Percentiles rank a stretch among this genome's conserved stretches.
These are phyloP conservation scores for Staphylotrichum longicolle DNA, from an alignment of 495 filamentous ascomycete species.

Conservation along the genomic window DNA sequence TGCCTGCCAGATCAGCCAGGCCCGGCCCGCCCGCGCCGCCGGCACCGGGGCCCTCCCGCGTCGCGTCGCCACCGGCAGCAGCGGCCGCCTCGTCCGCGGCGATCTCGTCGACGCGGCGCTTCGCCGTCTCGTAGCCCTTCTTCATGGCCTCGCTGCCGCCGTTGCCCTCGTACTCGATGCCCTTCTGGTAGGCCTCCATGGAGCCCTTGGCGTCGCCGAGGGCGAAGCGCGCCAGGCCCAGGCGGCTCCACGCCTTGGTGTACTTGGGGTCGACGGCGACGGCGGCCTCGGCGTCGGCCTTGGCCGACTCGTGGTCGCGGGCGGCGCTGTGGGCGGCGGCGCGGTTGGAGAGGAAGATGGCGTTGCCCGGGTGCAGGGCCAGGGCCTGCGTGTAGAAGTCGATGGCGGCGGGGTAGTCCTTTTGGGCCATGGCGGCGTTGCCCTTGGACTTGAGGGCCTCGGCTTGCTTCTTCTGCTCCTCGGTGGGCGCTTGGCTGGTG, in stretches of 20 bases:
- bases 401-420: slow-evolving; percentile 81
- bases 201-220: slow-evolving; percentile 83
- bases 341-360: slow-evolving; percentile 96
- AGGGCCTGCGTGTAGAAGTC: slow-evolving; percentile 83
- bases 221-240: slow-evolving; percentile 87
- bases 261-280: slow-evolving; percentile 83
- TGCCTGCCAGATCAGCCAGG: slow-evolving; percentile 58
- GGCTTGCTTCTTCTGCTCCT: slow-evolving; percentile 66
- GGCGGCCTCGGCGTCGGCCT: slow-evolving; percentile 83
- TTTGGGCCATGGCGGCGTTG: slow-evolving; percentile 88
- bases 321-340: slow-evolving; percentile 84
- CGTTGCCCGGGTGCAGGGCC: slow-evolving; percentile 74
- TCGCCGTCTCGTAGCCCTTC: slow-evolving; percentile 89
- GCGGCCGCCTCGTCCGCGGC: slow-evolving; percentile 46
- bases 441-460: slow-evolving; percentile 87
- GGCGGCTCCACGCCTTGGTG: slow-evolving; percentile 91
- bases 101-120: slow-evolving; percentile 74
- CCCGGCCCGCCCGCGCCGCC: slow-evolving; percentile 52
- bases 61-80: slow-evolving; percentile 20
- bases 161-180: slow-evolving; percentile 90
- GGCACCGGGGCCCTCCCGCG: slow-evolving; percentile 36
- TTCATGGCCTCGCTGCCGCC: slow-evolving; percentile 88
- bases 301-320: slow-evolving; percentile 76
- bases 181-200: slow-evolving; percentile 92
- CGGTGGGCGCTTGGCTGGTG: slow-evolving; percentile 38